Conservation (phyloP, 805 yeast species). For the Nakazawaea siamensis region DNA sequence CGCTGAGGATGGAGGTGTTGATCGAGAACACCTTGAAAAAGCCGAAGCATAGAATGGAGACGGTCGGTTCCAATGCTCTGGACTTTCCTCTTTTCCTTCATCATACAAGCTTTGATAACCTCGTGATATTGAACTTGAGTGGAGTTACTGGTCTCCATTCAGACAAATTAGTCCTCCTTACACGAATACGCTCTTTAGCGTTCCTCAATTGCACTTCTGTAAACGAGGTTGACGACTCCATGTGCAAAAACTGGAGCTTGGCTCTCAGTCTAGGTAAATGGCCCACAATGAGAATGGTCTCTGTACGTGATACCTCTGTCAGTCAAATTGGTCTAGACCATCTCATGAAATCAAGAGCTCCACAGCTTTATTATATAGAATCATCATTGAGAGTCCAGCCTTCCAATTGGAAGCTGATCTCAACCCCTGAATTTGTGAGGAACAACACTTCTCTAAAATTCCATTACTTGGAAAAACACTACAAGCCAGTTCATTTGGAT, state of each 20-base stretch:
- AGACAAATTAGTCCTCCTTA: no score
- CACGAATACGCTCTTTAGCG: constrained; percentile 4
- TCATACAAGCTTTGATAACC: constrained; percentile 6
- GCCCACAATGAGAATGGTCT: constrained; percentile 12
- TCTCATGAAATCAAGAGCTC: constrained; percentile 3
- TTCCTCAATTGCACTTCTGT: constrained; percentile 8
- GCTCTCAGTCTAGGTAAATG: constrained; percentile 18
- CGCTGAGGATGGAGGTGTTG: constrained; percentile 16
- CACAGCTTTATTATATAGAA: constrained; percentile 12
- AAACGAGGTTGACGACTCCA: constrained; percentile 12
- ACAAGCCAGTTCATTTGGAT: no score
- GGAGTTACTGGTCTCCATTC: no score
- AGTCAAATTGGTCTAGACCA: neutral
- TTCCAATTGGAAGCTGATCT: constrained; percentile 3
- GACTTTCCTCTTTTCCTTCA: constrained; percentile 5
- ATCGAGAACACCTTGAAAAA: constrained; percentile 9
- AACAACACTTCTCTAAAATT: constrained; percentile 3
- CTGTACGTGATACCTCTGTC: constrained; percentile 2
- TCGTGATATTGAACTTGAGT: constrained; percentile 16
- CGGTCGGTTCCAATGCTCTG: constrained; percentile 20
- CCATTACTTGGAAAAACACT: constrained; percentile 1
- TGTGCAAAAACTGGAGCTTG: constrained; percentile 19
- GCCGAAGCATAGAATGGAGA: constrained; percentile 25
- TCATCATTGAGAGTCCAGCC: constrained; percentile 2
- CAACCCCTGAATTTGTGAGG: neutral